These are phyloP conservation scores for Hyphopichia homilentoma DNA, from an alignment of 805 yeast genomes.

Conservation along the genomic window DNA sequence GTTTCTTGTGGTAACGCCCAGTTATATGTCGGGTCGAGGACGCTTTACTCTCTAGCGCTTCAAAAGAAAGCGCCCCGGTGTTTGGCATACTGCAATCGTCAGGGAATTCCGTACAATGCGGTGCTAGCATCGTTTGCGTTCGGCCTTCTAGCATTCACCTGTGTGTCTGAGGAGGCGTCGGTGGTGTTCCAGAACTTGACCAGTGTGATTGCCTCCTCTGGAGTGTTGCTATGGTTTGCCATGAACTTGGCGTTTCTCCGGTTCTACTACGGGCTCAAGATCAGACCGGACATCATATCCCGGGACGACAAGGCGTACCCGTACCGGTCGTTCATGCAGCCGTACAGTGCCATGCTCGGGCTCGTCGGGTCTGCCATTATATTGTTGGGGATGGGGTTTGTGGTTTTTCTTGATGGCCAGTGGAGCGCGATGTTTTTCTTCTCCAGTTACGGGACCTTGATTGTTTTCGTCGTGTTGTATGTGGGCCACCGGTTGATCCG, in stretches of 20 bases:
- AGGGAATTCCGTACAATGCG: slow-evolving; percentile 72
- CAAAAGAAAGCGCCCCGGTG: slow-evolving; percentile 58
- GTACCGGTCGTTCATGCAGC: slow-evolving; percentile 66
- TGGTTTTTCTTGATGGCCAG: slow-evolving; percentile 50
- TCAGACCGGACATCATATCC: slow-evolving; percentile 60
- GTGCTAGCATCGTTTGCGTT: slow-evolving; percentile 61
- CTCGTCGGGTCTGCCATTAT: slow-evolving; percentile 49
- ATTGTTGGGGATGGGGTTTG: slow-evolving; percentile 57
- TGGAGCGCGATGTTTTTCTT: slow-evolving; percentile 65
- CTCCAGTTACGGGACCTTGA: slow-evolving; percentile 60
- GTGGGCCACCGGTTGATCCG: slow-evolving; percentile 53
- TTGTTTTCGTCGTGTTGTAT: slow-evolving; percentile 50
- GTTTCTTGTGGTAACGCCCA: slow-evolving; percentile 45
- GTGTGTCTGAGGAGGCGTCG: slow-evolving; percentile 56
- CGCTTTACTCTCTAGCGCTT: slow-evolving; percentile 39
- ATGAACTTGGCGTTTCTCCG: slow-evolving; percentile 63
- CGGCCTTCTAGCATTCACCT: slow-evolving; percentile 57
- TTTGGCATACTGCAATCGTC: slow-evolving; percentile 55
- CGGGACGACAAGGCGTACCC: slow-evolving; percentile 66
- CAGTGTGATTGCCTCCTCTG: slow-evolving; percentile 68
- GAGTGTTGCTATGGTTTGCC: slow-evolving; percentile 76
- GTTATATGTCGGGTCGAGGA: slow-evolving; percentile 40
- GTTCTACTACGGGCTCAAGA: slow-evolving; percentile 58
- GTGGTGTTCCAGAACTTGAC: slow-evolving; percentile 64
- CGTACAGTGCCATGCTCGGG: slow-evolving; percentile 63